Evolutionary conservation across 2,329 filamentous ascomycete species (phyloP), one percentile per base, ranked within the genome.

Genomic region (Chrysoporthe puriensis): DNA sequence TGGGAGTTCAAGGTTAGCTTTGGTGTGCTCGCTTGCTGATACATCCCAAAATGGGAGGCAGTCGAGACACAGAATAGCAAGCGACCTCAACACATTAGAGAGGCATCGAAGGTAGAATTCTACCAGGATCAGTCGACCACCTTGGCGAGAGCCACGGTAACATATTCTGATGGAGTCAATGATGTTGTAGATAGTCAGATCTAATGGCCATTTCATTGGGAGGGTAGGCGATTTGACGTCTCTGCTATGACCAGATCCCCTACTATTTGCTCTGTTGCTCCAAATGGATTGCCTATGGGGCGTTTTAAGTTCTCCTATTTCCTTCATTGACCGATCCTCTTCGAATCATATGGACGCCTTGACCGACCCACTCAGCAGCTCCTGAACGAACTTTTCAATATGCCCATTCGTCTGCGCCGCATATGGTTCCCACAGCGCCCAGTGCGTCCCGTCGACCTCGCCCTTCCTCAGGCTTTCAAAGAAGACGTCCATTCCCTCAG

Each of bases 371-470:
- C 75, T 76, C 34, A 82, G 66, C 56, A 90, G 83, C 18, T 79
- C 80, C 68, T 86, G 83, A 69, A 96, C 72, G 86, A 94, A 97
- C 67, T 85, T 82, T 66, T 81, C 83, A 72, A 97, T 83, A 69
- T 89, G 81, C 62, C 76, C 77, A 77, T 97, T 97, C 3, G 93
- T 87, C 32, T 84, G 86, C 0, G 90, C 85, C 71, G 86, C 87
- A 82, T 97, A 88, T 21, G 63, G 63, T 43, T 43, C 63, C 82
- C 88, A 90, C 76, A 97, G 79, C 58, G 90, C 92, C 95, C 95
- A 98, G 79, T 98, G 96, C 21, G 85, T 82, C 0, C 90, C 85
- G 46, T 89, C 65, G 8, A 97, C 90, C 76, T 91, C 87, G 9
- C 80, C 84, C 69, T 85, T 83, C 8, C 86, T 91, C 74, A 96